phyloP scores from a whole-genome alignment of 768 basidiomycete species.

The Phylloporus sp. region DNA sequence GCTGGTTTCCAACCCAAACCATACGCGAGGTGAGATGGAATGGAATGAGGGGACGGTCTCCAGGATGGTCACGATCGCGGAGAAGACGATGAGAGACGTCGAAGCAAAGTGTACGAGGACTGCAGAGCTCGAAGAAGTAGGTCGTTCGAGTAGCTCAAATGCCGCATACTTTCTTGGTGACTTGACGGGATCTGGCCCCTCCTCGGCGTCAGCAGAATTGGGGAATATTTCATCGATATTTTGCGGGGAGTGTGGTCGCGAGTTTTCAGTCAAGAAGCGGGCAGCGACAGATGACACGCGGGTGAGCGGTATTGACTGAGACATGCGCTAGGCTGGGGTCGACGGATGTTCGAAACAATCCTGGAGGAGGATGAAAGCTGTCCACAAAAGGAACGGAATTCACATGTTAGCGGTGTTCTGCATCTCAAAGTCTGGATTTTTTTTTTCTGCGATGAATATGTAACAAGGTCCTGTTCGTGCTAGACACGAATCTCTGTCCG shows the following conservation, averaged over 20 bases:
- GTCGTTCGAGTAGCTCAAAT: constrained; percentile 73
- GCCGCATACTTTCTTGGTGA: constrained; percentile 60
- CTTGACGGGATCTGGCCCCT: constrained; percentile 23
- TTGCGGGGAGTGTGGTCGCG: constrained; percentile 28
- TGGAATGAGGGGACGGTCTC: constrained; percentile 81
- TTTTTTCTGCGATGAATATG: too few species aligned
- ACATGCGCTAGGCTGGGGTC: constrained; percentile 14
- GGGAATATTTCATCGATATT: constrained; percentile 40
- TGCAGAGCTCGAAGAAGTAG: constrained; percentile 70
- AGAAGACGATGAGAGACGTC: constrained; percentile 69
- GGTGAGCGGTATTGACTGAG: constrained; percentile 30
- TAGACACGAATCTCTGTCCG: too few species aligned
- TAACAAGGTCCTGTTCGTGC: too few species aligned
- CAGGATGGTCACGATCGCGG: constrained; percentile 70
- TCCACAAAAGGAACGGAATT: constrained; percentile 3
- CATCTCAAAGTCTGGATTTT: too few species aligned
- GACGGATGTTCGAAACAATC: not conserved
- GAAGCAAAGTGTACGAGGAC: constrained; percentile 71
- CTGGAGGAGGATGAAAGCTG: not conserved
- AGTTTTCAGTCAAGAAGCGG: constrained; percentile 45
- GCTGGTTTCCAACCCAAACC: constrained; percentile 87
- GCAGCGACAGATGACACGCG: constrained; percentile 24
- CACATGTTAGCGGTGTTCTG: not conserved
- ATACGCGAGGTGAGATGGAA: constrained; percentile 60
- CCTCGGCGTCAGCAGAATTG: constrained; percentile 34